phyloP scores from a whole-genome alignment of 768 basidiomycete genomes.

The Tubosaeta sp. region DNA sequence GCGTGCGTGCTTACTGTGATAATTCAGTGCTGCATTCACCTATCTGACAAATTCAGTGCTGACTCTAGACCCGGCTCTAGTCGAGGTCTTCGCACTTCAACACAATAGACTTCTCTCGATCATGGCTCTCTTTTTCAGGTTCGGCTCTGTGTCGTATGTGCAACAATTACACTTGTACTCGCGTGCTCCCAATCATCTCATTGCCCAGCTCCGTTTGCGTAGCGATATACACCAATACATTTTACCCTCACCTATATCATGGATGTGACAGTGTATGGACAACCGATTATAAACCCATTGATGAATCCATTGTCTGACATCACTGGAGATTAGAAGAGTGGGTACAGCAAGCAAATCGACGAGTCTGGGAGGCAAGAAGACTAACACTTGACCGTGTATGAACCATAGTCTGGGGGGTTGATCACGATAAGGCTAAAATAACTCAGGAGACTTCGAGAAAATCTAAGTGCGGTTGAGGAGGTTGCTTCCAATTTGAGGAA shows the following conservation, averaged over 20 bases:
- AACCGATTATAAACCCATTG: slow-evolving; percentile 6
- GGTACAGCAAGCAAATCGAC: background rate
- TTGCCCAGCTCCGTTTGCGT: slow-evolving; percentile 13
- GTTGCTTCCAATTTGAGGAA: background rate
- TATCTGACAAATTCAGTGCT: slow-evolving; percentile 5
- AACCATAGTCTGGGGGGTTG: background rate
- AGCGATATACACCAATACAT: slow-evolving; percentile 20
- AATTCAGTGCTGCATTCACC: background rate
- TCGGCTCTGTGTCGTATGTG: slow-evolving; percentile 13
- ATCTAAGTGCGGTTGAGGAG: background rate
- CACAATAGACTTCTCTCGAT: slow-evolving; percentile 20
- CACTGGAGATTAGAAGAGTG: background rate
- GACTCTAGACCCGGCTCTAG: slow-evolving; percentile 29
- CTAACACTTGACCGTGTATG: background rate
- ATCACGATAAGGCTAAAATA: background rate
- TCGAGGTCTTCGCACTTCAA: slow-evolving; percentile 23
- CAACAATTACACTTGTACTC: slow-evolving; percentile 19
- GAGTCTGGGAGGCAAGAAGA: background rate
- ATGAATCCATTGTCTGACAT: background rate
- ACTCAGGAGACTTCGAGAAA: background rate
- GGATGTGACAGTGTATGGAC: slow-evolving; percentile 19
- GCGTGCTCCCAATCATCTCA: slow-evolving; percentile 13
- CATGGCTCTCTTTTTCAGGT: background rate
- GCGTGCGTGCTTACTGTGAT: slow-evolving; percentile 11
- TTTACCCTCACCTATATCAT: slow-evolving; percentile 12